A percentile compares a stretch with the other conserved stretches of the same genome.
Conservation (phyloP, 2,329 filamentous ascomycete genomes). For the Aureobasidium sp. region DNA sequence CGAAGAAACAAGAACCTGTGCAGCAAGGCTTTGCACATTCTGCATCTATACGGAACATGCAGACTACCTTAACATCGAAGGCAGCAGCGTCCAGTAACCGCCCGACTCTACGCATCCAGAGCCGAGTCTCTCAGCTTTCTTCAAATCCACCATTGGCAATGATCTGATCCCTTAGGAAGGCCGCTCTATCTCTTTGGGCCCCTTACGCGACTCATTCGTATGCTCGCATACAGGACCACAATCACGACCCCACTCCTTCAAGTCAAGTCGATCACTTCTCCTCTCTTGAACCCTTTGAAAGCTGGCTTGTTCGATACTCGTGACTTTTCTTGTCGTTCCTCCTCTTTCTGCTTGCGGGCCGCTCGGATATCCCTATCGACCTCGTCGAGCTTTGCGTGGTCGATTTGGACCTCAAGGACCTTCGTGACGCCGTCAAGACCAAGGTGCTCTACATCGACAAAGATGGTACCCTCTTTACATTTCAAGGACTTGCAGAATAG, state of each 20-base stretch:
- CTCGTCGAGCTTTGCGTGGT: background rate
- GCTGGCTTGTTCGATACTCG: background rate
- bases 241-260: background rate
- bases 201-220: too few species aligned
- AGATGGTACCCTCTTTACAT: background rate
- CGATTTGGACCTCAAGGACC: background rate
- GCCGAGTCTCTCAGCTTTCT: too few species aligned
- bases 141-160: too few species aligned
- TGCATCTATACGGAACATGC: too few species aligned
- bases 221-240: too few species aligned
- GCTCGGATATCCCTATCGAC: background rate
- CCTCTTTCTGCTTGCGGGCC: background rate
- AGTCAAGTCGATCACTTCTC: background rate
- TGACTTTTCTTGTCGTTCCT: background rate
- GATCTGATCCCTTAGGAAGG: too few species aligned
- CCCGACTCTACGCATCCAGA: too few species aligned
- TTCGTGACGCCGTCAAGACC: background rate
- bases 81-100: too few species aligned
- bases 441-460: background rate
- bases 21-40: too few species aligned
- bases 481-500: background rate
- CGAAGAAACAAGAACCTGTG: too few species aligned
- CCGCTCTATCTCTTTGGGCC: too few species aligned
- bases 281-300: background rate
- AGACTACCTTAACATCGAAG: too few species aligned